These are phyloP conservation scores for Bombardia bombarda DNA, from an alignment of 495 filamentous ascomycete genomes.

Conservation along the genomic window DNA sequence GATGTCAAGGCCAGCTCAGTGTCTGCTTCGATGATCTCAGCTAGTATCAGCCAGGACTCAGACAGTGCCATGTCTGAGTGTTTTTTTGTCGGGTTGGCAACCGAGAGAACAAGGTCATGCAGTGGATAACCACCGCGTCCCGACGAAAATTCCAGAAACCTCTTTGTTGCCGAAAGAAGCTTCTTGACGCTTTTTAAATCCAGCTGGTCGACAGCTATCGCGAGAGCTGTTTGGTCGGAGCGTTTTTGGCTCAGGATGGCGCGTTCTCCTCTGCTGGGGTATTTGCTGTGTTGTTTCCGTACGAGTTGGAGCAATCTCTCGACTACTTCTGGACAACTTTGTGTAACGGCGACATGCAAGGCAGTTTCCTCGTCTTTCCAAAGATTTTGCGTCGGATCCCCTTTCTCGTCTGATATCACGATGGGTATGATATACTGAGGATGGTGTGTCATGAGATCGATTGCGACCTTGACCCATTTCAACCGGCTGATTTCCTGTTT, in stretches of 20 bases:
- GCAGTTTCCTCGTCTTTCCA: conserved; percentile 3
- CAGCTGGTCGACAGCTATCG: conserved; percentile 1
- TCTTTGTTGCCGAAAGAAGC: background rate
- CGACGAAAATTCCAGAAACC: background rate
- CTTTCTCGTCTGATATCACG: background rate
- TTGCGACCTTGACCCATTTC: conserved; percentile 1
- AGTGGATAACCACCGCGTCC: background rate
- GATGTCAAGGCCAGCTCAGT: background rate
- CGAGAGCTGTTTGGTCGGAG: background rate
- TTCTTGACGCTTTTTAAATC: background rate
- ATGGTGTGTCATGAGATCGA: background rate
- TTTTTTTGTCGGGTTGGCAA: conserved; percentile 1
- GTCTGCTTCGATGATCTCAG: conserved; percentile 3
- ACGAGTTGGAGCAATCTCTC: background rate
- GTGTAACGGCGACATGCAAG: background rate
- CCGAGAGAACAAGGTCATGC: conserved; percentile 1
- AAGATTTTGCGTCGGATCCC: background rate
- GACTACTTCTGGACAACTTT: conserved; percentile 3
- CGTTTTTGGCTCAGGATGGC: conserved; percentile 2
- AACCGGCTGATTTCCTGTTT: background rate
- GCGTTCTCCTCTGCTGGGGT: background rate
- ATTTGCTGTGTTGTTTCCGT: background rate
- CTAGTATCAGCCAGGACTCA: background rate
- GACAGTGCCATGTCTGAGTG: background rate
- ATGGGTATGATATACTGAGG: background rate